Percentiles rank a stretch among this genome's conserved stretches.
Conservation (phyloP, 2,329 filamentous ascomycete genomes). For the Cercospora beticola region DNA sequence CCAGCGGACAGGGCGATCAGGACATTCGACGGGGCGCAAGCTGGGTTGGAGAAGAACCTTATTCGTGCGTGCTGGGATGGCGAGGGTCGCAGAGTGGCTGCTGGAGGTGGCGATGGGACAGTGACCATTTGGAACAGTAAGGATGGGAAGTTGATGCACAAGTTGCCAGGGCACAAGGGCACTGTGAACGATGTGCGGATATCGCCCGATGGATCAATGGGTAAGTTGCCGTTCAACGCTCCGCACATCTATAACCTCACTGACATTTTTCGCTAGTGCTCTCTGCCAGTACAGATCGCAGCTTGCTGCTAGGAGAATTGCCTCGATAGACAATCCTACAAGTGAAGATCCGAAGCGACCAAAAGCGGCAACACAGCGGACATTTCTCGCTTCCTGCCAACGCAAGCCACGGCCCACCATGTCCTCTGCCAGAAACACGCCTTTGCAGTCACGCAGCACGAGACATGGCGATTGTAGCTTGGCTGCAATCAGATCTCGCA, state of each 20-base stretch:
- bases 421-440: not conserved
- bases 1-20: slow-evolving; percentile 79
- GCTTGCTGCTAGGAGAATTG: slow-evolving; percentile 38
- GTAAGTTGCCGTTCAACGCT: slow-evolving; percentile 58
- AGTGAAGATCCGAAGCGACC: not conserved
- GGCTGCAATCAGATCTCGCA: no score
- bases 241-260: not conserved
- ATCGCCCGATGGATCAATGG: slow-evolving; percentile 80
- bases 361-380: not conserved
- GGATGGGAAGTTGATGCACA: slow-evolving; percentile 88
- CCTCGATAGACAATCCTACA: slow-evolving; percentile 22
- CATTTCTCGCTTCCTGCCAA: not conserved
- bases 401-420: not conserved
- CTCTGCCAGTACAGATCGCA: slow-evolving; percentile 39
- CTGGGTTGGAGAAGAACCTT: slow-evolving; percentile 87
- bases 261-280: slow-evolving; percentile 22
- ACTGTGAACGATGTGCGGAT: slow-evolving; percentile 95
- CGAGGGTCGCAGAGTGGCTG: slow-evolving; percentile 80
- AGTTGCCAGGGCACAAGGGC: slow-evolving; percentile 91
- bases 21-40: slow-evolving; percentile 88
- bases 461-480: not conserved
- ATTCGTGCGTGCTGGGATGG: slow-evolving; percentile 87
- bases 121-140: slow-evolving; percentile 88
- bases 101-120: slow-evolving; percentile 85
- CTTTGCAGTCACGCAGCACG: not conserved